Percentiles rank a stretch among this genome's conserved stretches.
Conservation (phyloP, 352 stramenopile species). For the Elongisporangium anandrum region DNA sequence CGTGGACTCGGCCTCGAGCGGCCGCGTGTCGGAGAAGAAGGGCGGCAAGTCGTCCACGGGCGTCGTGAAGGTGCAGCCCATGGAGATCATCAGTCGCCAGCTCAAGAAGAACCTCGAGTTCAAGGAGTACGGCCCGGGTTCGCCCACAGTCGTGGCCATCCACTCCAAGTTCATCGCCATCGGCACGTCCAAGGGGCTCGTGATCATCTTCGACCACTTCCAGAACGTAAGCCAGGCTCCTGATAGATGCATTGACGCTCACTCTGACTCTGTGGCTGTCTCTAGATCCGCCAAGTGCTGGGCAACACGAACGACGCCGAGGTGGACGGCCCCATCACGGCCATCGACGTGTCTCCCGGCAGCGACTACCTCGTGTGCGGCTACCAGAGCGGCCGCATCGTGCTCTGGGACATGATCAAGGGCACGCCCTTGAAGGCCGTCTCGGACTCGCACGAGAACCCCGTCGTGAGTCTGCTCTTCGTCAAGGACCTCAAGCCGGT, state of each 20-base stretch:
- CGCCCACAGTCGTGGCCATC: slow-evolving; percentile 91
- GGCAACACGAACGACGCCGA: slow-evolving; percentile 78
- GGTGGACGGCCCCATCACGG: slow-evolving; percentile 76
- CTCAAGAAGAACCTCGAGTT: slow-evolving; percentile 91
- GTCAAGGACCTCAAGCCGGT: slow-evolving; percentile 85
- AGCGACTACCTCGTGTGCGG: slow-evolving; percentile 91
- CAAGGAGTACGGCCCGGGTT: slow-evolving; percentile 86
- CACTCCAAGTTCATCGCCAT: slow-evolving; percentile 97
- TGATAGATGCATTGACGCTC: not conserved
- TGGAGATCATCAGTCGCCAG: slow-evolving; percentile 88
- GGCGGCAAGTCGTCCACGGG: slow-evolving; percentile 42
- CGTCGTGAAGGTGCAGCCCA: slow-evolving; percentile 87
- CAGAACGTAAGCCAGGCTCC: slow-evolving; percentile 65
- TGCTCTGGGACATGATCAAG: slow-evolving; percentile 97
- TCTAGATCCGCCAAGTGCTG: slow-evolving; percentile 82
- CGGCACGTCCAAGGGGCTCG: slow-evolving; percentile 91
- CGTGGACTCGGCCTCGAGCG: slow-evolving; percentile 21
- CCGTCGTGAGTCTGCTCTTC: slow-evolving; percentile 82
- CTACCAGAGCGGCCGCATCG: slow-evolving; percentile 90
- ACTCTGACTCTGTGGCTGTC: not conserved
- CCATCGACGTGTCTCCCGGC: slow-evolving; percentile 84
- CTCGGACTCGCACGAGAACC: slow-evolving; percentile 87
- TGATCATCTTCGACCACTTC: slow-evolving; percentile 97
- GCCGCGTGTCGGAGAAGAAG: slow-evolving; percentile 19
- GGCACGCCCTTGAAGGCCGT: slow-evolving; percentile 89